A percentile compares a stretch with the other conserved stretches of the same genome.
Evolutionary conservation across 2,329 filamentous ascomycete species (phyloP).

Genomic region (Fusarium annulatum): DNA sequence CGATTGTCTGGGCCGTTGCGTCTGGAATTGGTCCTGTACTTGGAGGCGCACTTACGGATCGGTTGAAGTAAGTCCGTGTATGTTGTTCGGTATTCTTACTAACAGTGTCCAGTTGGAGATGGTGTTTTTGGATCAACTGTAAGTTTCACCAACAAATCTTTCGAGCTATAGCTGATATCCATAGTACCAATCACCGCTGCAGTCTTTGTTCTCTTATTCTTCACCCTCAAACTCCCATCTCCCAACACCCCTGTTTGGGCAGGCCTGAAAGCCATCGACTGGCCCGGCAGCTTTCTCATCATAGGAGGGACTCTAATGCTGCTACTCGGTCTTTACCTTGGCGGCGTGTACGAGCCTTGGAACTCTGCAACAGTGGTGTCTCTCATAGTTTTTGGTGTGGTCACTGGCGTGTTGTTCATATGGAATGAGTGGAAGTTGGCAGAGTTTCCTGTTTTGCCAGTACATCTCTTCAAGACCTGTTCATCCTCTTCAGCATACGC

Average conservation of each 20-base stretch:
- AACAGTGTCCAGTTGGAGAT: conserved; percentile 49
- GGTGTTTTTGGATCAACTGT: conserved; percentile 67
- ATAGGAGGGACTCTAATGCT: conserved; percentile 75
- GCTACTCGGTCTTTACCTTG: conserved; percentile 75
- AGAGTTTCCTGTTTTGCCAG: conserved; percentile 74
- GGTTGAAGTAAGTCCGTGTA: conserved; percentile 57
- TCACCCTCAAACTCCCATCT: conserved; percentile 75
- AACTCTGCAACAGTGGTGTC: conserved; percentile 69
- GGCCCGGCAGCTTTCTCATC: conserved; percentile 70
- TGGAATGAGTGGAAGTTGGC: conserved; percentile 73
- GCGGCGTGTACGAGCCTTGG: conserved; percentile 73
- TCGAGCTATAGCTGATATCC: not conserved
- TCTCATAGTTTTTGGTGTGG: conserved; percentile 68
- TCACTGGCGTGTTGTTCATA: conserved; percentile 63
- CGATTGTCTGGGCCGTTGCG: conserved; percentile 74
- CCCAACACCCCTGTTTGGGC: conserved; percentile 70
- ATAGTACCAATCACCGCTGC: conserved; percentile 61
- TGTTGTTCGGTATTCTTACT: not conserved
- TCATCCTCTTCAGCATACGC: conserved; percentile 68
- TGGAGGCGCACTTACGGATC: conserved; percentile 72
- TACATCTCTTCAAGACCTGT: conserved; percentile 66
- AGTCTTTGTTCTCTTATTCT: conserved; percentile 67
- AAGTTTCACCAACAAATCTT: not conserved
- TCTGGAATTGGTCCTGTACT: conserved; percentile 73
- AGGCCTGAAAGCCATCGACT: conserved; percentile 71